Percentiles rank a stretch among this genome's conserved stretches.
These are phyloP conservation scores for Tricholoma flavovirens DNA, from an alignment of 768 basidiomycete genomes.

Conservation along the genomic window DNA sequence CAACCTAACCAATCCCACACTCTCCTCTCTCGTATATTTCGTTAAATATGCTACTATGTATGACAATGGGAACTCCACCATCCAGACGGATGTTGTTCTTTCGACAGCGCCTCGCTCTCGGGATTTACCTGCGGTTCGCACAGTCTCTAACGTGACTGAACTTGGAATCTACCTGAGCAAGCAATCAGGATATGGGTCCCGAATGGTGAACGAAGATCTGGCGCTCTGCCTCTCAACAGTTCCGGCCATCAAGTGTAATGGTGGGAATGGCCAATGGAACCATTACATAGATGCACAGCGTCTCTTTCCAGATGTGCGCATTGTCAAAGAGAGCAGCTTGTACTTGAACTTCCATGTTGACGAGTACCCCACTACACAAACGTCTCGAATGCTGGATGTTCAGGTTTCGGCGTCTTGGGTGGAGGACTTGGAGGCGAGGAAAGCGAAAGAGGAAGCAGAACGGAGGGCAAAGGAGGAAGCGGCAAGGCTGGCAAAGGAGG, in stretches of 20 bases:
- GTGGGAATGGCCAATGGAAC: constrained; percentile 16
- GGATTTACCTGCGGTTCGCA: constrained; percentile 4
- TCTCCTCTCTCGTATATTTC: constrained; percentile 13
- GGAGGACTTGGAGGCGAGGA: constrained; percentile 4
- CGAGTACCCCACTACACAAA: constrained; percentile 15
- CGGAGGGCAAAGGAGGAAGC: constrained; percentile 9
- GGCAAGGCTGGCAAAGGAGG: neutral
- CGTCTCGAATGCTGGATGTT: constrained; percentile 12
- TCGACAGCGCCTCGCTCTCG: neutral
- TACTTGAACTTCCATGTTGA: constrained; percentile 17
- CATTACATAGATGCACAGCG: constrained; percentile 15
- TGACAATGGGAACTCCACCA: constrained; percentile 16
- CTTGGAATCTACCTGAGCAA: constrained; percentile 5
- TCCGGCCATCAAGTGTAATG: constrained; percentile 15
- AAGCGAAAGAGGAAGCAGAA: constrained; percentile 5
- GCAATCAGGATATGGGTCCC: constrained; percentile 9
- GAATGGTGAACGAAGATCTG: constrained; percentile 10
- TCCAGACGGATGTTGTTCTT: constrained; percentile 19
- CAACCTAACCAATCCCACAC: constrained; percentile 11
- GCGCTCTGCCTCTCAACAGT: constrained; percentile 14
- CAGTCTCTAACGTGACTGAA: neutral
- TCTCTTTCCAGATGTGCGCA: constrained; percentile 13
- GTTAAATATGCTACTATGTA: constrained; percentile 19
- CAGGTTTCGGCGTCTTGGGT: constrained; percentile 16
- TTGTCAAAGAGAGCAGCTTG: constrained; percentile 9